Base-by-base conservation (phyloP, 2,329 filamentous ascomycete genomes). In the Fusarium palustre region DNA sequence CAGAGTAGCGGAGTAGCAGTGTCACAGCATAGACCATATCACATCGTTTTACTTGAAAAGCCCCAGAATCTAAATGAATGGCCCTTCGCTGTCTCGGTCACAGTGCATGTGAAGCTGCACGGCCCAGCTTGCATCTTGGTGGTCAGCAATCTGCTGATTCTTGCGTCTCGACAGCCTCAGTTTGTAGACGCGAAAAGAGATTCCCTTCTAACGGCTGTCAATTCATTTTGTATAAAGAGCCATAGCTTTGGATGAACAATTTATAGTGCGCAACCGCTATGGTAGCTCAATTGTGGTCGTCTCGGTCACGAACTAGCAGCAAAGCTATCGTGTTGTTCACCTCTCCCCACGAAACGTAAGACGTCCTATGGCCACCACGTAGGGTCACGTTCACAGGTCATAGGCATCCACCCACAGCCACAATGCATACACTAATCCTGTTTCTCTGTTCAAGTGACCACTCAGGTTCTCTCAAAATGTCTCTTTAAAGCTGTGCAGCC, bases 101-200 rank as follows among this genome's bases (percentile, higher is more conserved):
- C n/a, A n/a, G 42, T 55, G 16, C 53, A 22, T 48, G 20, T 18
- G 41, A 16, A 48, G 18, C 12, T 18, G 59, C n/a, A 15, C 33
- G 8, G 20, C 13, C 8, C 64, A 4, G 12, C n/a, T 16, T 64
- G 38, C 60, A 58, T 63, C 46, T 39, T 30, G 59, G 60, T 64
- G 60, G 60, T 64, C 60, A 64, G 60, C 50, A 64, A 59, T 45
- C 43, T 49, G 58, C 59, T 33, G 43, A 58, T 49, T 57, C 7
- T 12, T 33, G 39, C 42, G 28, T 41, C 2, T 11, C 13, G n/a
- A 20, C 28, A 54, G 59, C 60, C 60, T 58, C 38, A 7, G 11
- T 39, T 50, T 7, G 6, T 1, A 11, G 22, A 34, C 7, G 12
- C 7, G 7, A 13, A 6, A 31, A 9, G 16, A 15, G 33, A 8